These are phyloP conservation scores for Pseudocercospora fuligena DNA, from an alignment of 2,329 filamentous ascomycete genomes.

Conservation along the genomic window DNA sequence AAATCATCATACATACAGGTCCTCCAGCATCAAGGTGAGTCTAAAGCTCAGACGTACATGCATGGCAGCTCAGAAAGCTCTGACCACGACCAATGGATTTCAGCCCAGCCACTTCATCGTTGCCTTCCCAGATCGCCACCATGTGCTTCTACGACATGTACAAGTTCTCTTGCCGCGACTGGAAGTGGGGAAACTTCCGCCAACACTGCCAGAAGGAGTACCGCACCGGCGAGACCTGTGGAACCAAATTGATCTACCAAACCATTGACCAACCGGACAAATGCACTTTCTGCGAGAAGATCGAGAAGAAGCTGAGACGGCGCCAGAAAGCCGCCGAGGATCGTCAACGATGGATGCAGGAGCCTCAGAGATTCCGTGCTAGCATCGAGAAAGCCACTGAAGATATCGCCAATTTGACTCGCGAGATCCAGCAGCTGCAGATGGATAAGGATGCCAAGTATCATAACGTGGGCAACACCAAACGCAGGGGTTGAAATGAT, in stretches of 20 bases:
- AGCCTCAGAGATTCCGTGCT: conserved; percentile 65
- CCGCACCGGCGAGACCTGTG: conserved; percentile 94
- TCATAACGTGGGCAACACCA: conserved; percentile 32
- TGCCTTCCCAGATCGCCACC: conserved; percentile 20
- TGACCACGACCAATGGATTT: conserved; percentile 19
- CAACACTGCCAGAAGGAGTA: conserved; percentile 94
- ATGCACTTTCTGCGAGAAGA: conserved; percentile 88
- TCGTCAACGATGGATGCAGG: conserved; percentile 75
- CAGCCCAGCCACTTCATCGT: conserved; percentile 1
- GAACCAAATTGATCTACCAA: conserved; percentile 85
- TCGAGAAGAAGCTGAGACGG: conserved; percentile 80
- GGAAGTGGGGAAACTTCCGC: conserved; percentile 92
- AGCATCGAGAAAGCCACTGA: conserved; percentile 70
- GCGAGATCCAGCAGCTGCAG: conserved; percentile 68
- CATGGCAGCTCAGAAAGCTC: conserved; percentile 14
- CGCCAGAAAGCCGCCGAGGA: conserved; percentile 75
- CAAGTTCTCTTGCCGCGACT: conserved; percentile 83
- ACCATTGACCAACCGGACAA: conserved; percentile 67
- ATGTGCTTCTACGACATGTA: conserved; percentile 99
- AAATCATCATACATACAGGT: conserved; percentile 20
- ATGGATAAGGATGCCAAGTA: conserved; percentile 36
- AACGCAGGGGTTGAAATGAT: conserved; percentile 23
- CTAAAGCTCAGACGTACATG: conserved; percentile 10
- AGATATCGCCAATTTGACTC: conserved; percentile 72
- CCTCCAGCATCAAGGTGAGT: conserved; percentile 12